Evolutionary conservation across 495 filamentous ascomycete genomes (phyloP), one percentile per base, ranked within the genome.

Genomic region (Penicillium waksmanii): DNA sequence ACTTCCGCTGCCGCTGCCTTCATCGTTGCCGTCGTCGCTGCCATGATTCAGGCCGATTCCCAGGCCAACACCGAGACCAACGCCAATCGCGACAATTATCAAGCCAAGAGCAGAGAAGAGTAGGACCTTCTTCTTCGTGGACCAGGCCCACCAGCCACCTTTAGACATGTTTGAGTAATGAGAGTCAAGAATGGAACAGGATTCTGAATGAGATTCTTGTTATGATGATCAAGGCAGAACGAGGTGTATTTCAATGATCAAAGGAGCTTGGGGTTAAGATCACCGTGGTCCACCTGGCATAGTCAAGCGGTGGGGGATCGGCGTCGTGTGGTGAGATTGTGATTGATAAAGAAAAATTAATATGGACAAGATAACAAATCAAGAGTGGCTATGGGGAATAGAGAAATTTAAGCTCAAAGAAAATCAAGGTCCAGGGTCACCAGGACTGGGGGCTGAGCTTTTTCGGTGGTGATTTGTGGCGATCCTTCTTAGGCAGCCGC

Each of bases 61-160:
- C 6, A 87, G 70, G 8, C 83, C 83, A n/a, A 84, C 70, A 4
- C 79, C 80, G 2, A 84, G 74, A 11, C 81, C 83, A 5, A 85
- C 71, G 12, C 73, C 83, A 15, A 87, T 65, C 2, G 71, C 82
- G 38, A 85, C 54, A 21, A 82, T 64, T 3, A 81, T 23, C 8
- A 80, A 13, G 18, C 63, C 56, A 33, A 74, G 57, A 1, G 57
- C 47, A 1, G 58, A 64, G 15, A 73, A 44, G 35, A 79, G 34
- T 4, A 78, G 48, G 27, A 74, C 48, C 54, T 76, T 78, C 66
- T 76, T 79, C 65, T 70, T 77, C 18, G 64, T 60, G 0, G 73
- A 67, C 75, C 76, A 77, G 9, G 68, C 54, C 51, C 65, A 67
- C 64, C 68, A 74, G 49, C 73, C 76, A 21, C 54, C 15, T 48